phyloP scores from a whole-genome alignment of 2,329 filamentous ascomycete species.

The Paraconiothyrium sp. region DNA sequence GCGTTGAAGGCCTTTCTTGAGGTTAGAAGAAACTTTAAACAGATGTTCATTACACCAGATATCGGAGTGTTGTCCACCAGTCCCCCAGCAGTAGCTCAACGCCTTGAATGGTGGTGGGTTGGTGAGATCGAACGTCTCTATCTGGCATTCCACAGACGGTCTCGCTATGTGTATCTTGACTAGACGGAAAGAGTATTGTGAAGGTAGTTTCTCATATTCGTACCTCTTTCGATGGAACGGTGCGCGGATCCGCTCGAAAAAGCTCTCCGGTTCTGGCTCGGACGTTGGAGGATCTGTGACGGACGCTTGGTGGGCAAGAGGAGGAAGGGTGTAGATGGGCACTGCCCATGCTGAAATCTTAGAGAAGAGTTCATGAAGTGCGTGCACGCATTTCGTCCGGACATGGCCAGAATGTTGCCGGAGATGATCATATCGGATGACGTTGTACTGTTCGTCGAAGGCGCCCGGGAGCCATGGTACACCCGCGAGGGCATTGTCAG shows the following conservation, averaged over 20 bases:
- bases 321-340: conserved; percentile 11
- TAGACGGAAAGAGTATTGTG: conserved; percentile 16
- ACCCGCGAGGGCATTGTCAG: conserved; percentile 12
- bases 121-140: conserved; percentile 10
- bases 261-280: conserved; percentile 7
- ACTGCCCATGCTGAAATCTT: conserved; percentile 17
- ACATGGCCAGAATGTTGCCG: conserved; percentile 5
- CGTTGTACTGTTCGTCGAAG: conserved; percentile 7
- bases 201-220: conserved; percentile 11
- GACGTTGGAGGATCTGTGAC: not conserved
- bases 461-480: conserved; percentile 14
- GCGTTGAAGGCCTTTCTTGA: conserved; percentile 15
- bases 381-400: not conserved
- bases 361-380: conserved; percentile 12
- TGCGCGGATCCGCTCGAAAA: conserved; percentile 12
- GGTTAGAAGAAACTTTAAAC: conserved; percentile 15
- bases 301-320: conserved; percentile 3
- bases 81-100: conserved; percentile 18
- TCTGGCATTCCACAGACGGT: conserved; percentile 14
- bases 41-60: conserved; percentile 15
- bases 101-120: conserved; percentile 16
- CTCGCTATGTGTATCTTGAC: conserved; percentile 12
- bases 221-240: conserved; percentile 17
- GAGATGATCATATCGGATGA: conserved; percentile 8
- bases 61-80: conserved; percentile 13